phyloP scores from a whole-genome alignment of 352 stramenopile species.

The Phytophthora agathidicida region DNA sequence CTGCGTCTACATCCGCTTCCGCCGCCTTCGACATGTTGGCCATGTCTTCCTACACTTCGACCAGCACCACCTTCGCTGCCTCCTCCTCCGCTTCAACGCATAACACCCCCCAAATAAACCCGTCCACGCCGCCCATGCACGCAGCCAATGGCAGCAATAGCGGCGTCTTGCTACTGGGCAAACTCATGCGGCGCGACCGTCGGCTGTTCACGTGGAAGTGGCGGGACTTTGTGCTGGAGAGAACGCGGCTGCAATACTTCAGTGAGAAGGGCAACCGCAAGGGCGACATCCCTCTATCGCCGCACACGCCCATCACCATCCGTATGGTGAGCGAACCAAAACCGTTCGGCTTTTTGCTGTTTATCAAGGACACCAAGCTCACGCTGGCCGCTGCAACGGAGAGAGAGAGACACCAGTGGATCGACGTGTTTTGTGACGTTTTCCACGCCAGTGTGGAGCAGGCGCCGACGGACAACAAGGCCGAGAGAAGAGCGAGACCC shows the following conservation, averaged over 20 bases:
- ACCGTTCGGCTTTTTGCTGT: constrained; percentile 73
- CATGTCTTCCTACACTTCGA: background rate
- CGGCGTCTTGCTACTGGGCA: constrained; percentile 61
- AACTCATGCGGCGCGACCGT: constrained; percentile 78
- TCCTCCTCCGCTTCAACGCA: background rate
- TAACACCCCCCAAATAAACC: constrained; percentile 12
- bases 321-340: constrained; percentile 74
- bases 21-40: constrained; percentile 3
- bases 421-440: constrained; percentile 78
- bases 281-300: constrained; percentile 65
- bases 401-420: constrained; percentile 72
- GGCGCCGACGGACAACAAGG: constrained; percentile 49
- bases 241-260: constrained; percentile 75
- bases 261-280: constrained; percentile 78
- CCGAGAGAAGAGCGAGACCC: constrained; percentile 59
- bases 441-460: constrained; percentile 83
- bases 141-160: constrained; percentile 14
- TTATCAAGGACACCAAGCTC: constrained; percentile 84
- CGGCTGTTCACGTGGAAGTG: constrained; percentile 87
- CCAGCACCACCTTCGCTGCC: background rate
- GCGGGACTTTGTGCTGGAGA: constrained; percentile 81
- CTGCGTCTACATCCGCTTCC: background rate
- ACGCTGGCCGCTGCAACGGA: constrained; percentile 78
- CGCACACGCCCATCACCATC: constrained; percentile 77
- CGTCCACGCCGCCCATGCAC: constrained; percentile 7